Evolutionary conservation across 176 grass and related monocot genomes (phyloP), one percentile per base, ranked within the genome.

Genomic region (Canna indica): DNA sequence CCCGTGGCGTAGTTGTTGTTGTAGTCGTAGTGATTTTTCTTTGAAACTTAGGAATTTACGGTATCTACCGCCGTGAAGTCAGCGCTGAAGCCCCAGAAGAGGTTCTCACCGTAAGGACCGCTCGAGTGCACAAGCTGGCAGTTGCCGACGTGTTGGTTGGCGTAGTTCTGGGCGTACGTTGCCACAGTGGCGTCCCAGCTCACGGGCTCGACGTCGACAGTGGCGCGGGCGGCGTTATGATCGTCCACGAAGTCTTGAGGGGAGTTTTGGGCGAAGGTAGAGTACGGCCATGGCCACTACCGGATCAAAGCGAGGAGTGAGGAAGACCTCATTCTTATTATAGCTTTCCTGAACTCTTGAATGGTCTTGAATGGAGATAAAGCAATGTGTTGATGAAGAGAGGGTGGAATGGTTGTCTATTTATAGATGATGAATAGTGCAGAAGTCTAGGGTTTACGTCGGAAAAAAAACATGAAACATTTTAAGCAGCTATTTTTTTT

Each of bases 31-130:
- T 74, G 59, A 9, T 69, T 61, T 38, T 75, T 59, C 79, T 81
- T 72, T 15, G 27, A 8, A 32, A 75, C 79, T 72, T 72, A 75
- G 20, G 25, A 0, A 5, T 35, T 48, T 25, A 81, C 71, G 0
- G 71, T 72, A 41, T 81, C 72, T 0, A 25, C 26, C 2, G 64
- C 79, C 3, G 79, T 36, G 28, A 16, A 81, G 42, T 44, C 47
- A 4, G 13, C 9, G 8, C 72, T 50, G 6, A 0, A 42, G 35
- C 79, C 72, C 48, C 26, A 29, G 54, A 70, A 81, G 29, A 81
- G 10, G 72, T 81, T 81, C 79, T 81, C 72, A 0, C 72, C 79
- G 35, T 81, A 81, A 7, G 47, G 63, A 9, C 79, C 79, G 45
- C 64, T 71, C 26, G 72, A 81, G 35, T 81, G 79, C 20, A 69